Base-by-base conservation (phyloP, 257 asterid species). In the Solanum neorickii region DNA sequence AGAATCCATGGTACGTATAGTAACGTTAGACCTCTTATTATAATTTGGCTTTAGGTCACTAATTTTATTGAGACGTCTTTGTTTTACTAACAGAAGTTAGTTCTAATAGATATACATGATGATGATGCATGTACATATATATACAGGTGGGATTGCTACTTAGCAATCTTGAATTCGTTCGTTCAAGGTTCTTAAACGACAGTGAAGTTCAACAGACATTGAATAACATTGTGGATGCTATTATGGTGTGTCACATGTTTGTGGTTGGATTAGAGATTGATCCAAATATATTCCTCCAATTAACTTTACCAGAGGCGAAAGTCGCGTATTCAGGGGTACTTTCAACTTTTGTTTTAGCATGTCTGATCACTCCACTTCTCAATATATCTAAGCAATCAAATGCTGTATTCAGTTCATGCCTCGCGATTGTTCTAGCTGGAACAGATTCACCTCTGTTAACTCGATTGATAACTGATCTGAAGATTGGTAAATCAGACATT, bases 171-270 rank as follows among this genome's bases (percentile, higher is more conserved):
- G 94, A 95, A 7, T 10, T 93, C 8, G 86, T 95, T 13, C 94
- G 94, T 18, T 5, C 25, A 1, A 80, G 37, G 11, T 89, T 89
- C 10, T 83, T 95, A 3, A 72, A 87, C 9, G 91, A 90, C 0
- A 88, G 66, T 2, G 98, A 95, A 86, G 88, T 96, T 47, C 93
- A 86, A 2, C 89, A 87, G 72, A 93, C 98, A 9, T 59, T 97
- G 33, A 92, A 84, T 70, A 94, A 93, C 62, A 92, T 97, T 60
- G 97, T 96, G 20, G 99, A 97, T 78, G 95, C 92, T 2, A 98
- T 96, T 5, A 95, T 97, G 99, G 90, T 97, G 25, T 93, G 95
- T 52, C 99, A 97, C 88, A 95, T 97, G 99, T 95, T 95, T 77
- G 97, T 95, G 0, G 92, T 95, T 1, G 99, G 99, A 44, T 88